Evolutionary conservation across 441 rosid species (phyloP), one percentile per base, ranked within the genome.

Genomic region (Euphorbia corollata): DNA sequence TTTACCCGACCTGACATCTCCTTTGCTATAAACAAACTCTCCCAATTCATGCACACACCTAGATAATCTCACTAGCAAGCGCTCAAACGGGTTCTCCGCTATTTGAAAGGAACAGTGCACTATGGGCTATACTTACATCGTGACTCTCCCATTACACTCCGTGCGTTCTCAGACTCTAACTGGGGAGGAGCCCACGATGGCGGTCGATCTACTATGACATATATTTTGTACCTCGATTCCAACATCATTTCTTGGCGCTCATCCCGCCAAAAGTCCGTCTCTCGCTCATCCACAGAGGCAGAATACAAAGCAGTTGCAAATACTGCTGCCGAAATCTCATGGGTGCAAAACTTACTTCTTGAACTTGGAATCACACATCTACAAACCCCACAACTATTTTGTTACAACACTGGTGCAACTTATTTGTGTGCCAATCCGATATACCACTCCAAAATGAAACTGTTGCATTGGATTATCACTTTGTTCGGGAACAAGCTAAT

Each of bases 361-460:
- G 62, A 59, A 15, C n/a, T 59, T 2, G 18, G 39, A 15, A 27
- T 59, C 3, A 0, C 0, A n/a, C n/a, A 11, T 6, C 18, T 6
- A 2, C 0, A 6, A 3, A 2, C 19, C 0, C 62, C 62, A 0
- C 4, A 12, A 11, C n/a, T 59, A 1, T 59, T 19, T 15, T 59
- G 39, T 59, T 41, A 59, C n/a, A 59, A 59, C 12, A 23, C 30
- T 27, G 39, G 62, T 13, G 62, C 62, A 18, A 59, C 34, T 8
- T 27, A 58, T 27, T 0, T 24, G 0, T 58, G 38, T 24, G 38
- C 61, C 20, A 58, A 59, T 34, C 62, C 39, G 6, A 19, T 59
- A 4, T 59, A 19, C 8, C 62, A 59, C n/a, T 58, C 61, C 19
- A 32, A 41, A 2, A 59, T 59, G 39, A 59, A 59, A 34, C 39